Base-by-base conservation (phyloP, 441 rosid genomes). In the Populus hybrid region DNA sequence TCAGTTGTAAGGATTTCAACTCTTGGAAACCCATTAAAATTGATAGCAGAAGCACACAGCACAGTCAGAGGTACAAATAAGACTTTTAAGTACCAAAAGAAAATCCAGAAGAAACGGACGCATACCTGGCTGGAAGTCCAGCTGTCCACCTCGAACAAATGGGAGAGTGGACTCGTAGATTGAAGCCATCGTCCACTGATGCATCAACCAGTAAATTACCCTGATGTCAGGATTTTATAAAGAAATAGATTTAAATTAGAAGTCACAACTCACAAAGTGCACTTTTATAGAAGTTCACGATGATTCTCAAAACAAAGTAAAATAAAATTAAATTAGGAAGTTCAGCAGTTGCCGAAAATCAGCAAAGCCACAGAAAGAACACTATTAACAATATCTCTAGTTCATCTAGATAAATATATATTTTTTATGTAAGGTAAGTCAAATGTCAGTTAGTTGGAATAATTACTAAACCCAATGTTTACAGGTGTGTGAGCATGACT, bases 101-200 rank as follows among this genome's bases (percentile, higher is more conserved):
- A 74, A 59, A 61, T 28, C 14, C 71, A 71, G 38, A 72, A 56
- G 21, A 59, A 50, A 42, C 9, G 38, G 42, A 23, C 16, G 81
- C 90, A 72, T 87, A 95, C 97, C 89, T 81, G 87, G 89, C 97
- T 90, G 69, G 99, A 95, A 80, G 73, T 81, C 79, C 87, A 88
- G 88, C 98, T 95, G 29, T 94, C 99, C 21, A 81, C 91, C 84
- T 96, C 97, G 71, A 78, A 85, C 67, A 88, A 79, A 69, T 82
- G 93, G 33, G 98, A 86, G 84, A 84, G 86, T 75, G 94, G 90
- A 85, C 84, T 83, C 64, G 93, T 76, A 84, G 92, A 82, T 77
- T 89, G 91, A 66, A 88, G 68, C 99, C 94, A 94, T 79, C 93
- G 94, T 82, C 94, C 97, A 86, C 99, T 95, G 93, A 89, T 86